Base-by-base conservation (phyloP, 768 basidiomycete genomes). In the Infundibulicybe gibba region DNA sequence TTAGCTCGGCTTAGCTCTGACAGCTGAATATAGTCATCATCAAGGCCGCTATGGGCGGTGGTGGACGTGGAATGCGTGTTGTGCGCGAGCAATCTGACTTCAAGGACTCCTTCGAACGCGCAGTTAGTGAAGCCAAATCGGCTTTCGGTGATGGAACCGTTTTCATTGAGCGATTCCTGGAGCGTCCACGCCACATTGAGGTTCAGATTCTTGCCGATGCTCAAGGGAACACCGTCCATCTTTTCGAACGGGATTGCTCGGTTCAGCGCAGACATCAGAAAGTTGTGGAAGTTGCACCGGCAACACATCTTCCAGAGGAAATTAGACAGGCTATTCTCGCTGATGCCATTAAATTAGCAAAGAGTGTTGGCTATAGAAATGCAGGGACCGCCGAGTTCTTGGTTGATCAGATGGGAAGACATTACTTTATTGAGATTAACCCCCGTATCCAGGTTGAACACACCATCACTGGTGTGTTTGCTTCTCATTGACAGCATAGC, bases 351-450 rank as follows among this genome's bases (percentile, higher is more conserved):
- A 97, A 87, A 72, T 77, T 98, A 47, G 94, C 93, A 45, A 87
- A 81, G 69, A 90, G 89, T 48, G 97, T 98, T 55, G 83, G 87
- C 5, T 99, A 99, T 67, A 80, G 92, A 54, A 97, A 97, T 66
- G 97, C 97, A 43, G 95, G 97, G 54, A 98, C 97, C 33, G 94
- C 92, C 19, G 97, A 99, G 71, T 99, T 98, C 76, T 75, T 99
- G 67, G 94, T 98, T 52, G 97, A 98, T 68, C 90, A 94, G 63
- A 82, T 88, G 76, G 93, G 91, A 57, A 79, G 94, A 56, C 93
- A 97, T 68, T 98, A 98, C 70, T 98, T 99, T 72, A 98, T 99
- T 61, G 97, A 99, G 70, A 97, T 99, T 58, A 97, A 97, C 68
- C 94, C 97, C 25, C 93, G 97, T 71, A 97, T 99, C 59, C 97